Evolutionary conservation across 306 rosid genomes (phyloP).

Genomic region (Sicyos edulis): DNA sequence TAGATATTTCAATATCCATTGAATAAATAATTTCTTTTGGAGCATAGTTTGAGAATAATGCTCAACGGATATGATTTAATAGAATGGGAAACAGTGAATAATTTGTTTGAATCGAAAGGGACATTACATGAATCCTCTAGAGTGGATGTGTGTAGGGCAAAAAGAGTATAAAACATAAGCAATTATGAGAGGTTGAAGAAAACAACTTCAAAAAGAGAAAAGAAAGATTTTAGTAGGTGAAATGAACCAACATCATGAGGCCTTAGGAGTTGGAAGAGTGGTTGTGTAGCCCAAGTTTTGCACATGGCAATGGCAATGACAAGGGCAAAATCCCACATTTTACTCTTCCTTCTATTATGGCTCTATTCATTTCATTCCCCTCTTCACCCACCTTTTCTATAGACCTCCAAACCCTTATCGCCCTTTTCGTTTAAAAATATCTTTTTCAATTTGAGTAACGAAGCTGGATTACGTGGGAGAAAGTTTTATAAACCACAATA

Average conservation of each 20-base stretch:
- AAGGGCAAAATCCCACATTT: background rate
- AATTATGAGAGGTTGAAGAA: constrained; percentile 15
- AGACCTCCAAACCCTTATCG: too few species aligned
- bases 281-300: background rate
- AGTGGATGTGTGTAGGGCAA: background rate
- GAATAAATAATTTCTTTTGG: background rate
- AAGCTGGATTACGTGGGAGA: too few species aligned
- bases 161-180: background rate
- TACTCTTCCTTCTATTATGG: background rate
- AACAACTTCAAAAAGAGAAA: background rate
- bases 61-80: background rate
- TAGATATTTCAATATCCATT: background rate
- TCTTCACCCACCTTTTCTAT: too few species aligned
- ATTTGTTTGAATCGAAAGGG: constrained; percentile 14
- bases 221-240: background rate
- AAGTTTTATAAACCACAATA: too few species aligned
- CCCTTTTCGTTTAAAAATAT: too few species aligned
- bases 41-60: background rate
- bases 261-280: background rate
- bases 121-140: background rate
- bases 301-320: background rate
- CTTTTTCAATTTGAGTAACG: too few species aligned
- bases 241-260: background rate
- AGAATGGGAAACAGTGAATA: background rate
- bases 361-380: too few species aligned